Percentiles rank a stretch among this genome's conserved stretches.
These are phyloP conservation scores for Pseudogymnoascus sp. DNA, from an alignment of 2,329 filamentous ascomycete genomes.

Conservation along the genomic window DNA sequence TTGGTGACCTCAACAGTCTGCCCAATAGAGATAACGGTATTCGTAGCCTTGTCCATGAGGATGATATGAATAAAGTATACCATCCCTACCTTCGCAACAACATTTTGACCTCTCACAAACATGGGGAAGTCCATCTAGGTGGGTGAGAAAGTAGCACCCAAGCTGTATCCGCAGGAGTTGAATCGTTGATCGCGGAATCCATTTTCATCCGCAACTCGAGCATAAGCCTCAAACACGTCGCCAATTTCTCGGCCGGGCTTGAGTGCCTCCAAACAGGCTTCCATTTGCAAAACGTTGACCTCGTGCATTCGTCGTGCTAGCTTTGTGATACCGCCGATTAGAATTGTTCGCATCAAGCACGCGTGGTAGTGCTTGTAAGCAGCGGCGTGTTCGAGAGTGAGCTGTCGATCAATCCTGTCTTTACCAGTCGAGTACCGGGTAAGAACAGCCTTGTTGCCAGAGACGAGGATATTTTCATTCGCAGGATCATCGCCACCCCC, in stretches of 20 bases:
- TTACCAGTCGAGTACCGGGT: constrained; percentile 28
- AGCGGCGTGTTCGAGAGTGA: constrained; percentile 28
- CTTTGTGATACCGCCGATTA: constrained; percentile 15
- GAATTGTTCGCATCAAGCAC: constrained; percentile 28
- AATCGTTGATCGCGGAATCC: constrained; percentile 26
- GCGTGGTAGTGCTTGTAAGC: constrained; percentile 29
- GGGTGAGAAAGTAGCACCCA: constrained; percentile 25
- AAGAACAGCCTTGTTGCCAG: constrained; percentile 27
- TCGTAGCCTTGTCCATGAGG: constrained; percentile 28
- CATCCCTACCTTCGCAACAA: constrained; percentile 24
- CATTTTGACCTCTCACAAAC: constrained; percentile 17
- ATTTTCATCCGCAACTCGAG: constrained; percentile 26
- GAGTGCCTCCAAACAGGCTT: constrained; percentile 22
- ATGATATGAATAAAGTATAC: constrained; percentile 31
- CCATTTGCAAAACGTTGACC: constrained; percentile 25
- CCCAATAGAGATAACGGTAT: constrained; percentile 28
- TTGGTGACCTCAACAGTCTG: constrained; percentile 27
- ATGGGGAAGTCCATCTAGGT: constrained; percentile 21
- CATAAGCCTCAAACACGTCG: constrained; percentile 24
- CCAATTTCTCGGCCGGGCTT: constrained; percentile 24
- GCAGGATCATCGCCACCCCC: constrained; percentile 30
- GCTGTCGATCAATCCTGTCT: constrained; percentile 26
- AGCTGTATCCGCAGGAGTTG: constrained; percentile 25
- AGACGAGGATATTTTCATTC: constrained; percentile 29
- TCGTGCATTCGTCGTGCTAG: constrained; percentile 23